Base-by-base conservation (phyloP, 164 flowering plant species). In the Magnolia changhungtana region DNA sequence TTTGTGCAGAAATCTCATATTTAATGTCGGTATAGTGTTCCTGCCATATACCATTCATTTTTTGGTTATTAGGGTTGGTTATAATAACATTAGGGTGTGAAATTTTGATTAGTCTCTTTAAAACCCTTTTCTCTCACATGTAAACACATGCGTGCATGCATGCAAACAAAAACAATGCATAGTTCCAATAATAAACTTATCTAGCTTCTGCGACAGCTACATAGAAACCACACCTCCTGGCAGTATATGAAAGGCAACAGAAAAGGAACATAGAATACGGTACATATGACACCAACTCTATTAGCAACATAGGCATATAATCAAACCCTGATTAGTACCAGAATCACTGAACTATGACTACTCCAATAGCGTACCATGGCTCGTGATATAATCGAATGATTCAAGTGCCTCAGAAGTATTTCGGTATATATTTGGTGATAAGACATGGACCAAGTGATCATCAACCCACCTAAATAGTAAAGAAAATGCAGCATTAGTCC, bases 341-440 rank as follows among this genome's bases (percentile, higher is more conserved):
- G 18, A 11, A 11, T 37, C 50, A 7, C 14, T 31, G 7, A 31
- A 31, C 29, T 29, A 31, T 16, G 14, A 68, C 18, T 55, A 0
- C 9, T n/a, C 45, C 6, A 63, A 74, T 18, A 29, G 64, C 86
- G 81, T 81, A 94, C 97, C 97, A 70, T 87, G 78, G 80, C 78
- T 86, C 16, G 98, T 88, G 31, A 94, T 94, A 77, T 92, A 94
- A 77, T 91, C 94, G 81, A 91, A 94, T 49, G 97, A 89, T 73
- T 94, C 94, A 2, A 94, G 90, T 64, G 98, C 97, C 84, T 94
- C 97, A 10, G 91, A 85, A 73, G 89, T 74, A 83, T 52, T 86
- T 50, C 95, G 85, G 67, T 92, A 94, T 29, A 94, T 94, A 77
- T 94, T 94, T 72, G 97, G 97, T 16, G 98, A 92, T 63, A 94